Conservation (phyloP, 257 asterid species). For the Apocynum venetum region DNA sequence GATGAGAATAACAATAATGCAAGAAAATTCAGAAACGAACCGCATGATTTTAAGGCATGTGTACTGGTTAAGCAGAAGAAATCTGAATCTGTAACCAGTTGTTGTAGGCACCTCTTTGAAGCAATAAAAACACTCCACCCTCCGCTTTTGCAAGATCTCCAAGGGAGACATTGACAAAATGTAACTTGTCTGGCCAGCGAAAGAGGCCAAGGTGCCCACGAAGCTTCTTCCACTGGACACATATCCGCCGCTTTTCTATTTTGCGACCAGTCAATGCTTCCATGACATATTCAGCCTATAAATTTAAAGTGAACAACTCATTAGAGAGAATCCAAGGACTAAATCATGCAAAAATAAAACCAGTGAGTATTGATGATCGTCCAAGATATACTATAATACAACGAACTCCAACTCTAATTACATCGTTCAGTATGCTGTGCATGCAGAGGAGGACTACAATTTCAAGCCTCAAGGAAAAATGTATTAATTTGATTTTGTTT, state of each 20-base stretch:
- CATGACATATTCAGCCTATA: conserved; percentile 40
- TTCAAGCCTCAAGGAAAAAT: background rate
- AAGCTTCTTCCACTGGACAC: conserved; percentile 84
- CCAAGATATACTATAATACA: background rate
- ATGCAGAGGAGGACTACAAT: background rate
- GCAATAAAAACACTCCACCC: conserved; percentile 60
- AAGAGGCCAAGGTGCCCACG: conserved; percentile 72
- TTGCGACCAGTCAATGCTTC: conserved; percentile 42
- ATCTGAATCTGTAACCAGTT: conserved; percentile 75
- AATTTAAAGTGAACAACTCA: conserved; percentile 10
- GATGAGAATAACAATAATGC: background rate
- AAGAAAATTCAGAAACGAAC: background rate
- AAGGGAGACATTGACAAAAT: conserved; percentile 41
- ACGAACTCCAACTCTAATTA: background rate
- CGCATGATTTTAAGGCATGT: conserved; percentile 16
- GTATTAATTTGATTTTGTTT: background rate
- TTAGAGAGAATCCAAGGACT: background rate
- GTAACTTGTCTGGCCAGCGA: conserved; percentile 53
- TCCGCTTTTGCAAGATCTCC: conserved; percentile 39
- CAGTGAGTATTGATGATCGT: background rate
- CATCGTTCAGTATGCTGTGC: background rate
- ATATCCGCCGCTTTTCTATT: conserved; percentile 55
- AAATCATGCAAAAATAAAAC: background rate
- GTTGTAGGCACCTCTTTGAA: conserved; percentile 70
- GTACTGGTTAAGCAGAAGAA: conserved; percentile 36